Evolutionary conservation across 352 stramenopile species (phyloP).

Genomic region (Pythium oligandrum): DNA sequence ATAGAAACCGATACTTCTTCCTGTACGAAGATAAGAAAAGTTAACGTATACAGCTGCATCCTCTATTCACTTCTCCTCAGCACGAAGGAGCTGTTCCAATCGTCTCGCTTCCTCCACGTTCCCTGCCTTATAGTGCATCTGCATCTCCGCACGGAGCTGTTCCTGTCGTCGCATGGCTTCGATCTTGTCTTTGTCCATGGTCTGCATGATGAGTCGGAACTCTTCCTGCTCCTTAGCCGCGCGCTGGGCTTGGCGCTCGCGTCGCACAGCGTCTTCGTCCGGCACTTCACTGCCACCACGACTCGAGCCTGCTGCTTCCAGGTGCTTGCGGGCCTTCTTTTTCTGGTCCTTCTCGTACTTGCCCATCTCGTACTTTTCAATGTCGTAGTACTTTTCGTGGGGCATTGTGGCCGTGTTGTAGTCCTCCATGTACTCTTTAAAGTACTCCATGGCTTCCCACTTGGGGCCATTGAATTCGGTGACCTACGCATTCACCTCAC

Average conservation of each 20-base stretch:
- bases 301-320: slow-evolving; percentile 1
- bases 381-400: slow-evolving; percentile 97
- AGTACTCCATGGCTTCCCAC: slow-evolving; percentile 87
- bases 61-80: slow-evolving; percentile 13
- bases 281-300: slow-evolving; percentile 12
- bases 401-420: slow-evolving; percentile 97
- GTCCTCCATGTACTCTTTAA: slow-evolving; percentile 95
- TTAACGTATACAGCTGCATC: too few species aligned
- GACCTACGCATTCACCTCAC: slow-evolving; percentile 25
- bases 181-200: slow-evolving; percentile 84
- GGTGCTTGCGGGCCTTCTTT: slow-evolving; percentile 26
- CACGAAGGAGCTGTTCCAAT: slow-evolving; percentile 65
- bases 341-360: slow-evolving; percentile 86
- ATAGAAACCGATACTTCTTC: too few species aligned
- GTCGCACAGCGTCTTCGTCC: slow-evolving; percentile 63
- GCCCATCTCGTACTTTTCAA: slow-evolving; percentile 96
- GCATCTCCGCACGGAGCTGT: slow-evolving; percentile 81
- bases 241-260: slow-evolving; percentile 47
- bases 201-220: slow-evolving; percentile 71
- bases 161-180: slow-evolving; percentile 85
- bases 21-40: too few species aligned
- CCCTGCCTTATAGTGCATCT: slow-evolving; percentile 87
- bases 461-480: slow-evolving; percentile 82
- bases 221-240: slow-evolving; percentile 67
- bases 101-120: slow-evolving; percentile 81